Conservation (phyloP, 164 flowering plant species). For the Pachysandra terminalis region DNA sequence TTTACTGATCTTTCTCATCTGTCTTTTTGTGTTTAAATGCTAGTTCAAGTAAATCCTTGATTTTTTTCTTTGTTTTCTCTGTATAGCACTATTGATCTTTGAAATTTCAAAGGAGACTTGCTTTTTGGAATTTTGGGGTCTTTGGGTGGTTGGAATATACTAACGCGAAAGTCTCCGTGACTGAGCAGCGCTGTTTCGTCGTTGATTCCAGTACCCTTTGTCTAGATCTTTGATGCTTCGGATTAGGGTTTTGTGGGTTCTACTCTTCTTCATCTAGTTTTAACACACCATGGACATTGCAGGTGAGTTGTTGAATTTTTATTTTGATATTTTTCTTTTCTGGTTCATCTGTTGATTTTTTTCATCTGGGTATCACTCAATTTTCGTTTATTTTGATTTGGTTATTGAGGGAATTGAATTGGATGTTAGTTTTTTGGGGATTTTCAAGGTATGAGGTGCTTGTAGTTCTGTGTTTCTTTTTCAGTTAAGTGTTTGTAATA, state of each 20-base stretch:
- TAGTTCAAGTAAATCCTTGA: too few species aligned
- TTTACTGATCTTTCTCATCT: neutral
- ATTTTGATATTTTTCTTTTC: neutral
- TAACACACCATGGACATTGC: neutral
- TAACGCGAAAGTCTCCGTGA: neutral
- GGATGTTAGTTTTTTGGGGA: neutral
- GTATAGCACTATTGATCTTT: neutral
- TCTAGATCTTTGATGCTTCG: neutral
- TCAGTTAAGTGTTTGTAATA: neutral
- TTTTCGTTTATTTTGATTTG: neutral
- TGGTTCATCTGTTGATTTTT: constrained; percentile 1
- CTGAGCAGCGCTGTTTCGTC: neutral
- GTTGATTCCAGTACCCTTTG: constrained; percentile 3
- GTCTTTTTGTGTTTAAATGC: neutral
- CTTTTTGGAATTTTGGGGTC: constrained; percentile 6
- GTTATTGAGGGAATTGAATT: neutral
- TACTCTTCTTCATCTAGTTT: neutral
- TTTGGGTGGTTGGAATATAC: neutral
- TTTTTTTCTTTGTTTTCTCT: too few species aligned
- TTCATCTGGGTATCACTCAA: neutral
- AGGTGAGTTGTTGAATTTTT: constrained; percentile 13
- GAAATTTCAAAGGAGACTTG: neutral
- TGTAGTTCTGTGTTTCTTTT: too few species aligned
- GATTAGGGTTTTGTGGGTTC: neutral
- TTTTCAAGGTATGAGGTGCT: neutral